phyloP scores from a whole-genome alignment of 345 rosid genomes.

The Schrenkiella parvula region DNA sequence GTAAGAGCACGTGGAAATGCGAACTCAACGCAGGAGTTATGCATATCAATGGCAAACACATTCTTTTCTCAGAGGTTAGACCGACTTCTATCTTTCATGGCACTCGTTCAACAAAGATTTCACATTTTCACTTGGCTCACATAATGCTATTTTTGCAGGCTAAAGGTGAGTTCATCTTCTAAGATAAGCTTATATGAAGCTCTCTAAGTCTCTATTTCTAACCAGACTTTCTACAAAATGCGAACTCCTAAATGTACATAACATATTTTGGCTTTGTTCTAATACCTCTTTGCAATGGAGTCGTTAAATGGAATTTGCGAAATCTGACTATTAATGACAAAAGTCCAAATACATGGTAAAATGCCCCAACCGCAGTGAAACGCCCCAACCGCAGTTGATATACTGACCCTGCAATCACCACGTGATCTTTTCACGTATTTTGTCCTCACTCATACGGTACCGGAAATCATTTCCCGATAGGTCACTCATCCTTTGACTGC shows the following conservation, averaged over 20 bases:
- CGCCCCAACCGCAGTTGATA: too few relatives aligned
- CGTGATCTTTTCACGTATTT: too few relatives aligned
- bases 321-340: background rate
- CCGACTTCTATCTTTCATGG: background rate
- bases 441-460: too few relatives aligned
- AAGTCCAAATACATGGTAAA: background rate
- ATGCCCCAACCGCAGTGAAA: too few relatives aligned
- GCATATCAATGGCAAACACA: slow-evolving; percentile 2
- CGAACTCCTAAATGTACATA: background rate
- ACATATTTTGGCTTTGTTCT: background rate
- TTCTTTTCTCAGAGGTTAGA: background rate
- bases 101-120: background rate
- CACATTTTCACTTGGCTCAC: background rate
- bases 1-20: slow-evolving; percentile 14
- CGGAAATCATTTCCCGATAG: too few relatives aligned
- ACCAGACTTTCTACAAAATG: background rate
- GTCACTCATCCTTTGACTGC: too few relatives aligned
- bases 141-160: slow-evolving; percentile 5
- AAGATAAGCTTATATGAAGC: background rate
- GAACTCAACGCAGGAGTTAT: background rate
- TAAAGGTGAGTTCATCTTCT: slow-evolving; percentile 13
- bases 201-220: background rate
- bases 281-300: background rate
- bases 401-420: too few relatives aligned
- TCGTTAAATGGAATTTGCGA: background rate